A percentile compares a stretch with the other conserved stretches of the same genome.
These are phyloP conservation scores for Botrytis hyacinthi DNA, from an alignment of 2,329 filamentous ascomycete genomes.

Conservation along the genomic window DNA sequence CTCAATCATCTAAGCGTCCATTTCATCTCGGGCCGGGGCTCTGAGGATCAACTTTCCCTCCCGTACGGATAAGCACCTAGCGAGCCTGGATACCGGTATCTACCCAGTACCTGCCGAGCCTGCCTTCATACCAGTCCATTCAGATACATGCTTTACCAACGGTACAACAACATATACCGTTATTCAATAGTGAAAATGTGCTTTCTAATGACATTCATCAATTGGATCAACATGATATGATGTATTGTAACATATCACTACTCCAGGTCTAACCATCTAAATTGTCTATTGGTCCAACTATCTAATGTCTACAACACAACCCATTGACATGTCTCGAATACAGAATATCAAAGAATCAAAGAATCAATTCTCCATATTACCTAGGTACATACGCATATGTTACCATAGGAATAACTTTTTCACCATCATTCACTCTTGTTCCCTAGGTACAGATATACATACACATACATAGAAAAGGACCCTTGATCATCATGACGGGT, in stretches of 20 bases:
- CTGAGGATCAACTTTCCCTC: not conserved
- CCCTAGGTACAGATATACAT: not conserved
- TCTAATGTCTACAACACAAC: not conserved
- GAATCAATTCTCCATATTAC: not conserved
- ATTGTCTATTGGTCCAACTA: not conserved
- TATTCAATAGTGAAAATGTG: not conserved
- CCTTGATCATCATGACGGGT: slow-evolving; percentile 16
- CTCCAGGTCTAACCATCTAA: not conserved
- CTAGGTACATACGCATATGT: not conserved
- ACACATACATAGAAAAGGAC: not conserved
- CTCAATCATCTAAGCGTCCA: not conserved
- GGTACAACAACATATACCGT: not conserved
- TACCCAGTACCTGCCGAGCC: not conserved
- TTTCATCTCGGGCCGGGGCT: not conserved
- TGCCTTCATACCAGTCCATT: not conserved
- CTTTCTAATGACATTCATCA: not conserved
- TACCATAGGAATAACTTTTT: not conserved
- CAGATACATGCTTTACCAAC: not conserved
- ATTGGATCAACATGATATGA: not conserved
- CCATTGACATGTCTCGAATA: slow-evolving; percentile 1
- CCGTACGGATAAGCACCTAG: not conserved
- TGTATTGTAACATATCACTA: not conserved
- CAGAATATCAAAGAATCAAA: not conserved
- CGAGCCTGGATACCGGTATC: not conserved
- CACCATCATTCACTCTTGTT: not conserved